Base-by-base conservation (phyloP, 345 rosid species). In the Nasturtium officinale region DNA sequence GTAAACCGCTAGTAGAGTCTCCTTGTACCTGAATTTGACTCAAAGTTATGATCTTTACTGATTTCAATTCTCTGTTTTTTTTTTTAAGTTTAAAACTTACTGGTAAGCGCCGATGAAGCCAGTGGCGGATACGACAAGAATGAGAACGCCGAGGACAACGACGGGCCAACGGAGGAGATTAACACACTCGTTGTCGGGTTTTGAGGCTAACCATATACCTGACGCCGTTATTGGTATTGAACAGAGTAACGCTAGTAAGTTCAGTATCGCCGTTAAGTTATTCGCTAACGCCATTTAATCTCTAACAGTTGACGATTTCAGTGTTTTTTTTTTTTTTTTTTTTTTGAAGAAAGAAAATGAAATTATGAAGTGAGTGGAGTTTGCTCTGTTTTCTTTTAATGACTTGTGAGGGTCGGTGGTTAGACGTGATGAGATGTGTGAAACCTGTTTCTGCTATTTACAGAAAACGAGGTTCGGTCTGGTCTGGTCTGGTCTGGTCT, bases 81-180 rank as follows among this genome's bases (percentile, higher is more conserved):
- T 5, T 64, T 46, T 45, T 5, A 17, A 23, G 40, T 25, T 1
- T 21, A 16, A 5, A 7, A 60, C 21, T 52, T 76, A 76, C 86
- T 89, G 83, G 83, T 93, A 89, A 1, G 97, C 96, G 7, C 97
- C 97, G 25, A 93, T 77, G 67, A 93, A 93, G 28, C 98, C 98
- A 3, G 86, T 76, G 20, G 92, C 94, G 37, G 94, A 84, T 74
- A 93, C 94, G n/a, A 90, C 25, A 69, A 93, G 92, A 80, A 93
- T 71, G 9, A 93, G 92, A 59, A 83, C 64, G 21, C 98, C 98
- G 52, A 93, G 89, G 50, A 87, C 61, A 43, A 93, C 87, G 57
- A 90, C 72, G 6, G 97, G 98, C 98, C 98, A 93, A 11, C 97
- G 90, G 74, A 85, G 63, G 68, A 76, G 81, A 78, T 83, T 88